Percentiles rank a stretch among this genome's conserved stretches.
phyloP scores from a whole-genome alignment of 169 alveolate species.

The Plasmodium gaboni region DNA sequence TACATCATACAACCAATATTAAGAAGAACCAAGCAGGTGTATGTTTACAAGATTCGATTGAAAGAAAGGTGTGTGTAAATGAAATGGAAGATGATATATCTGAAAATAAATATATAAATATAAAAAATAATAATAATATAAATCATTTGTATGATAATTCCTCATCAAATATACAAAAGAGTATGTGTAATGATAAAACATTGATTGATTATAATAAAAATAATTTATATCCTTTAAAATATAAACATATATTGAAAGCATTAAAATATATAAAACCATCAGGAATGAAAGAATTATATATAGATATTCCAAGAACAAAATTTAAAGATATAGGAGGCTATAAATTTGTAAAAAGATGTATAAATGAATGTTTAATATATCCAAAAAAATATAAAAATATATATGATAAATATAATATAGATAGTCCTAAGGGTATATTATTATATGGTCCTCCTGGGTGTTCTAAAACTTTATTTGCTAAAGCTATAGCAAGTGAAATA shows the following conservation, averaged over 20 bases:
- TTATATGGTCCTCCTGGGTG: constrained; percentile 99
- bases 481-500: constrained; percentile 99
- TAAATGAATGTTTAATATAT: constrained; percentile 97
- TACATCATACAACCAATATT: not conserved
- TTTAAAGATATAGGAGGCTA: constrained; percentile 99
- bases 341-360: constrained; percentile 92
- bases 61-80: too few relatives aligned
- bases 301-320: constrained; percentile 95
- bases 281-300: constrained; percentile 87
- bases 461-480: constrained; percentile 99
- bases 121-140: too few relatives aligned
- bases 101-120: too few relatives aligned
- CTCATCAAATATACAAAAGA: too few relatives aligned
- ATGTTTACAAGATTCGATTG: too few relatives aligned
- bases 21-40: too few relatives aligned
- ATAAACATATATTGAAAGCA: constrained; percentile 50
- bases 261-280: constrained; percentile 81
- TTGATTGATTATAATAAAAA: too few relatives aligned
- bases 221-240: constrained; percentile 57
- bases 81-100: too few relatives aligned
- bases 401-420: constrained; percentile 90
- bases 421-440: constrained; percentile 97
- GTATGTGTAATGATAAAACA: too few relatives aligned
- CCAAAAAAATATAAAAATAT: constrained; percentile 95
- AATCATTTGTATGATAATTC: too few relatives aligned